Percentiles rank a stretch among this genome's conserved stretches.
phyloP scores from a whole-genome alignment of 2,329 filamentous ascomycete genomes.

The Fusarium decemcellulare region DNA sequence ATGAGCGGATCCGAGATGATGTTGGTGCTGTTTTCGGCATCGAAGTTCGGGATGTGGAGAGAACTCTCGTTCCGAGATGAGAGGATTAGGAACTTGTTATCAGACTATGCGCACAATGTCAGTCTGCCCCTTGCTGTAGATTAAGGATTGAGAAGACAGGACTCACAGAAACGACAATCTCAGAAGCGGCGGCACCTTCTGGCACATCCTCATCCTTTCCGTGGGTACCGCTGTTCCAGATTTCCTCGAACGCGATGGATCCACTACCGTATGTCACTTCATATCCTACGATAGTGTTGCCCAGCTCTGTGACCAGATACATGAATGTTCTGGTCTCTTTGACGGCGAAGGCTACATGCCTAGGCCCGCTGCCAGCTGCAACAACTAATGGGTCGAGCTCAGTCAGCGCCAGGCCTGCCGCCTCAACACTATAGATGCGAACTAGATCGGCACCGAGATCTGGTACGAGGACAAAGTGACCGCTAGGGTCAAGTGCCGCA shows the following conservation, averaged over 20 bases:
- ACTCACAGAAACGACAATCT: conserved; percentile 72
- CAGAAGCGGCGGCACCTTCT: conserved; percentile 63
- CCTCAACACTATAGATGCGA: conserved; percentile 65
- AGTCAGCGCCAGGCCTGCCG: conserved; percentile 59
- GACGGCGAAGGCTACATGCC: conserved; percentile 73
- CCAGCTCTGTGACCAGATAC: conserved; percentile 74
- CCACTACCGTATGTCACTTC: conserved; percentile 65
- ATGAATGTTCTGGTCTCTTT: conserved; percentile 63
- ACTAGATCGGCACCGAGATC: conserved; percentile 77
- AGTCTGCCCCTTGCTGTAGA: not conserved
- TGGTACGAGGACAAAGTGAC: conserved; percentile 73
- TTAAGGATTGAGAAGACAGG: not conserved
- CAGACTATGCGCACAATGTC: conserved; percentile 58
- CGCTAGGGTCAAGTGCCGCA: conserved; percentile 75
- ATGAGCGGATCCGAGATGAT: conserved; percentile 75
- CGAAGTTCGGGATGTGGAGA: conserved; percentile 63
- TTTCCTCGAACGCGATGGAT: conserved; percentile 60
- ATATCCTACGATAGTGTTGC: conserved; percentile 70
- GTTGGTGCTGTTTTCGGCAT: conserved; percentile 57
- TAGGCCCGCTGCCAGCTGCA: conserved; percentile 71
- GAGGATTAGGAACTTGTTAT: conserved; percentile 74
- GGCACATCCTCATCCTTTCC: conserved; percentile 59
- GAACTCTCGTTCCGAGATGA: conserved; percentile 76
- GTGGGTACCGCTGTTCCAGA: conserved; percentile 65
- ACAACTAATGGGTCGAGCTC: conserved; percentile 57